Evolutionary conservation across 2,329 filamentous ascomycete species (phyloP).

Genomic region (Rugonectria rugulosa): DNA sequence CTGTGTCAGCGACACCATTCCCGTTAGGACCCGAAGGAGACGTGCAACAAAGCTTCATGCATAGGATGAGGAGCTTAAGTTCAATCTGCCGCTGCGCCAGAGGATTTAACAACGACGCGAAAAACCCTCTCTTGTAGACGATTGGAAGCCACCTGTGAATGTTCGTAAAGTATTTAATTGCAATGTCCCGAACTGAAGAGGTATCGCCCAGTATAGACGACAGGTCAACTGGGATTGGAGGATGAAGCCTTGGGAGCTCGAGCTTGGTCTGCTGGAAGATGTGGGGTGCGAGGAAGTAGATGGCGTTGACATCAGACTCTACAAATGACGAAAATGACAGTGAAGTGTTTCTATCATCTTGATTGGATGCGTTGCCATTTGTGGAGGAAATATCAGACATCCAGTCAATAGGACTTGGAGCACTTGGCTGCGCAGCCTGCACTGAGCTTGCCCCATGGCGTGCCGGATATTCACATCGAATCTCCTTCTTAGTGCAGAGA

Average conservation of each 20-base stretch:
- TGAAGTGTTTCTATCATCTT: neutral
- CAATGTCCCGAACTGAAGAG: neutral
- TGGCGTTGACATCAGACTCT: neutral
- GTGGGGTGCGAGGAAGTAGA: conserved; percentile 16
- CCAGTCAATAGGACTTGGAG: neutral
- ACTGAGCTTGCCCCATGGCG: neutral
- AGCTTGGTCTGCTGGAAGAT: conserved; percentile 9
- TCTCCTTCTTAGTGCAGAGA: conserved; percentile 14
- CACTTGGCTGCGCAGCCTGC: neutral
- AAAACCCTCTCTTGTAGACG: conserved; percentile 4
- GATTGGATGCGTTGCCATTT: neutral
- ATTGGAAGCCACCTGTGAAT: conserved; percentile 16
- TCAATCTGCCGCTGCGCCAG: conserved; percentile 6
- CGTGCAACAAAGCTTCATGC: conserved; percentile 18
- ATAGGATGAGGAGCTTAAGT: conserved; percentile 6
- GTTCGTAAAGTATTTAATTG: conserved; percentile 3
- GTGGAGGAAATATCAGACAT: neutral
- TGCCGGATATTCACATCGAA: conserved; percentile 4
- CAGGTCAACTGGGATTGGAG: neutral
- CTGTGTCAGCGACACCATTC: neutral
- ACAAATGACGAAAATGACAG: neutral
- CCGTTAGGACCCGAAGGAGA: neutral
- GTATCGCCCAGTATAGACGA: neutral
- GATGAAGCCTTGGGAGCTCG: conserved; percentile 1
- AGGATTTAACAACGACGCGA: conserved; percentile 6